Percentiles rank a stretch among this genome's conserved stretches.
Conservation (phyloP, 305 asterid genomes). For the Fraxinus dipetala region DNA sequence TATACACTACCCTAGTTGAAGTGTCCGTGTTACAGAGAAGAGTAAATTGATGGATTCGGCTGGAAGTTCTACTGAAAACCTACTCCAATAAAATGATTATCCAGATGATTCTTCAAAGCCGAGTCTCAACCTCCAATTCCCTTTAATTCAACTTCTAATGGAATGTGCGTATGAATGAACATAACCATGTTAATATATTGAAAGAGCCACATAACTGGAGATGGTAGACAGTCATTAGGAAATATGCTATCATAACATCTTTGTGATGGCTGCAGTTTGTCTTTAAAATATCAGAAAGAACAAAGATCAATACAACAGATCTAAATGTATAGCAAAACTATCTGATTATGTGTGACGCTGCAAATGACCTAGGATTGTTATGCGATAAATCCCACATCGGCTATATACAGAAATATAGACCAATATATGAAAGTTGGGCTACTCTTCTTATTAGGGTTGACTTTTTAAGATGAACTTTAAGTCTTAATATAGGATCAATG, state of each 20-base stretch:
- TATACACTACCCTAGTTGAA: too few relatives aligned
- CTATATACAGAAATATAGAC: too few relatives aligned
- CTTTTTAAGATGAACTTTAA: too few relatives aligned
- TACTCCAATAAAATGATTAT: constrained; percentile 4
- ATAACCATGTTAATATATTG: not conserved
- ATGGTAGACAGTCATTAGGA: not conserved
- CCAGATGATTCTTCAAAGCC: constrained; percentile 4
- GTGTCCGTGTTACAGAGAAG: too few relatives aligned
- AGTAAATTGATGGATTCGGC: not conserved
- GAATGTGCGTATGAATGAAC: not conserved
- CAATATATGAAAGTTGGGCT: too few relatives aligned
- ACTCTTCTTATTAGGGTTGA: too few relatives aligned
- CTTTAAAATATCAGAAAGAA: not conserved
- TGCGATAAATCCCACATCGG: too few relatives aligned
- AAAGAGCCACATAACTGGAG: not conserved
- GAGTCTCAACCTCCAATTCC: not conserved
- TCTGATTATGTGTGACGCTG: not conserved
- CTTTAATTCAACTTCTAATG: not conserved
- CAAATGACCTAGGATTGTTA: not conserved
- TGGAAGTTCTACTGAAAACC: not conserved
- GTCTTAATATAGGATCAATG: too few relatives aligned
- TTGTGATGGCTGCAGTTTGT: not conserved
- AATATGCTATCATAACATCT: not conserved
- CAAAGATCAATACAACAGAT: not conserved
- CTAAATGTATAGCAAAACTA: not conserved